phyloP scores from a whole-genome alignment of 2,329 filamentous ascomycete genomes.

The Colletotrichum liaoningense region DNA sequence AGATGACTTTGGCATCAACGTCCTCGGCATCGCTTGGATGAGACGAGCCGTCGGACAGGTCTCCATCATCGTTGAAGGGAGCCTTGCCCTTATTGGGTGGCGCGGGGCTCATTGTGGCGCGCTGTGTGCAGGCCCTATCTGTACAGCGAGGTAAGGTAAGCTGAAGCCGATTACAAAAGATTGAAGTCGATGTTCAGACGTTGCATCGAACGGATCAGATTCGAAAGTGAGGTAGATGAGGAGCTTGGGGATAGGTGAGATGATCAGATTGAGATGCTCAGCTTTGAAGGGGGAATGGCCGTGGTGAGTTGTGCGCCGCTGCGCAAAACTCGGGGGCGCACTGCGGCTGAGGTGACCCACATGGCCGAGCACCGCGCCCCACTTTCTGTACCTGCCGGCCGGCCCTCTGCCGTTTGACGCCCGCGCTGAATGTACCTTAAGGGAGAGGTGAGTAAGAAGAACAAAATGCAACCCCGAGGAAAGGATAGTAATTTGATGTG shows the following conservation, averaged over 20 bases:
- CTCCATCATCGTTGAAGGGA: background rate
- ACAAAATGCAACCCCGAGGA: too few relatives aligned
- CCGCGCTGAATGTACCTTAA: too few relatives aligned
- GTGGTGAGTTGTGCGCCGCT: conserved; percentile 23
- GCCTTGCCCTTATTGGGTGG: conserved; percentile 1
- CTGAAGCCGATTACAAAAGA: background rate
- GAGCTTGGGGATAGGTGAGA: background rate
- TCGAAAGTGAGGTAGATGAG: background rate
- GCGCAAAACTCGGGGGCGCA: conserved; percentile 26
- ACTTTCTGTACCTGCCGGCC: background rate
- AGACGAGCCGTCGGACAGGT: background rate
- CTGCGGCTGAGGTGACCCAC: background rate
- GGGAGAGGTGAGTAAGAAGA: too few relatives aligned
- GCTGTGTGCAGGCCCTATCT: background rate
- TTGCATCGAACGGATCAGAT: background rate
- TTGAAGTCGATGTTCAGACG: background rate
- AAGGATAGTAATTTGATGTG: too few relatives aligned
- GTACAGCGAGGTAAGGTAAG: too few relatives aligned
- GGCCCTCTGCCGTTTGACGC: background rate
- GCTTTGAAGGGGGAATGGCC: conserved; percentile 2
- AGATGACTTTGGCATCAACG: background rate
- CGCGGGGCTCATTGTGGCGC: conserved; percentile 8
- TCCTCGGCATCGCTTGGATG: background rate
- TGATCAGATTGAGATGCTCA: background rate
- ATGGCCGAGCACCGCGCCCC: background rate